These are phyloP conservation scores for Lentinula aciculospora DNA, from an alignment of 768 basidiomycete species.

Conservation along the genomic window DNA sequence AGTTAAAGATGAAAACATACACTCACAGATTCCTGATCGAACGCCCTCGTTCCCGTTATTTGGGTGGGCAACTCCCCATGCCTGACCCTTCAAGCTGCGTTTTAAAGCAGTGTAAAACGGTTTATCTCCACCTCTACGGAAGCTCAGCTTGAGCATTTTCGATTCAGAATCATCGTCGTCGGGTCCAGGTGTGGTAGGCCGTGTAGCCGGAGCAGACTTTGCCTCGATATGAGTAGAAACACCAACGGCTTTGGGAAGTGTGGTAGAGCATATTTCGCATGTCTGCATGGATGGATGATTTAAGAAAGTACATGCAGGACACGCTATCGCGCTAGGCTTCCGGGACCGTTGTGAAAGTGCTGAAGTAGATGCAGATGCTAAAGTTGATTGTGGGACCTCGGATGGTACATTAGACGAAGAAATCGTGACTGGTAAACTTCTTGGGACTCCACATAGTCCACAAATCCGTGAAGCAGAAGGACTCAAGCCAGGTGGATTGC, in stretches of 20 bases:
- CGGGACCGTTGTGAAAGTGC: slow-evolving; percentile 12
- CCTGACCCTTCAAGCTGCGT: slow-evolving; percentile 59
- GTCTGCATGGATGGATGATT: slow-evolving; percentile 68
- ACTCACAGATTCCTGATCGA: slow-evolving; percentile 50
- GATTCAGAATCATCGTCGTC: slow-evolving; percentile 29
- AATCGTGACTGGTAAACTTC: slow-evolving; percentile 28
- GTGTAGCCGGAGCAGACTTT: slow-evolving; percentile 63
- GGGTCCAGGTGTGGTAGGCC: slow-evolving; percentile 48
- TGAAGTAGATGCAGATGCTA: slow-evolving; percentile 33
- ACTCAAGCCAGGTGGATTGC: slow-evolving; percentile 73
- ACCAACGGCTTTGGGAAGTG: slow-evolving; percentile 36
- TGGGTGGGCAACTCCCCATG: slow-evolving; percentile 55
- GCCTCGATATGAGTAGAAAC: slow-evolving; percentile 18
- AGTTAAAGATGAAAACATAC: not conserved
- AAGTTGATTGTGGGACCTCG: slow-evolving; percentile 28
- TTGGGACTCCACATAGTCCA: slow-evolving; percentile 76
- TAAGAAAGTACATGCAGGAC: slow-evolving; percentile 87
- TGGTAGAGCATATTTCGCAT: slow-evolving; percentile 86
- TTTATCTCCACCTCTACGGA: slow-evolving; percentile 88
- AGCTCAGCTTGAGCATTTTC: slow-evolving; percentile 76
- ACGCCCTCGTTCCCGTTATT: slow-evolving; percentile 8
- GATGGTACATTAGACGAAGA: slow-evolving; percentile 15
- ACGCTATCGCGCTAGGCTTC: slow-evolving; percentile 43
- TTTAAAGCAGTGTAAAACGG: slow-evolving; percentile 75
- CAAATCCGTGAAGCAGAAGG: slow-evolving; percentile 68